These are phyloP conservation scores for Mucuna pruriens DNA, from an alignment of 306 rosid genomes.

Conservation along the genomic window DNA sequence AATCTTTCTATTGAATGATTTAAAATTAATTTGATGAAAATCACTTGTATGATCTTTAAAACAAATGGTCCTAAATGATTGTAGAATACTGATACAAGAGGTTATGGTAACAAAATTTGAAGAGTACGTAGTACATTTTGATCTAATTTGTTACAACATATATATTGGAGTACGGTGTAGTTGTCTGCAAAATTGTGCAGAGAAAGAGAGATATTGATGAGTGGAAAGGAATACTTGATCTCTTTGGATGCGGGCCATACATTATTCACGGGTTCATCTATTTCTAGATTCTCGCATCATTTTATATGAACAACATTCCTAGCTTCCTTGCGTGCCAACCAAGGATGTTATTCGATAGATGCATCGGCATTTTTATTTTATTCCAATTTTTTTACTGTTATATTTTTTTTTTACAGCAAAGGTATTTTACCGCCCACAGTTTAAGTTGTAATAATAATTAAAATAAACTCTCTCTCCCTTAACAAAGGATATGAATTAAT, in stretches of 20 bases:
- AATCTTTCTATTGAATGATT: background rate
- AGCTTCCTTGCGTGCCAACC: background rate
- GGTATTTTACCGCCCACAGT: too few relatives aligned
- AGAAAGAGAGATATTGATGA: conserved; percentile 25
- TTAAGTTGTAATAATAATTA: too few relatives aligned
- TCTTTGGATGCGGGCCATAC: conserved; percentile 67
- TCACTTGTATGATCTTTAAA: background rate
- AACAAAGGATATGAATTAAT: too few relatives aligned
- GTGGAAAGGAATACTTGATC: conserved; percentile 46
- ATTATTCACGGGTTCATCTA: conserved; percentile 72
- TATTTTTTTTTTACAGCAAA: too few relatives aligned
- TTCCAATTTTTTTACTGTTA: background rate
- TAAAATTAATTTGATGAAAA: background rate
- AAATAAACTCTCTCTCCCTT: too few relatives aligned
- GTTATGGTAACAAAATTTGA: too few relatives aligned
- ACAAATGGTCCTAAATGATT: background rate
- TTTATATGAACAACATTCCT: conserved; percentile 17
- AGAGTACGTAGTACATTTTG: too few relatives aligned
- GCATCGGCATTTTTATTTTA: background rate
- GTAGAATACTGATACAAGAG: background rate
- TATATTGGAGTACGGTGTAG: background rate
- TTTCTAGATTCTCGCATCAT: conserved; percentile 57
- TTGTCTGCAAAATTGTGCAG: background rate
- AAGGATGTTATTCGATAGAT: background rate
- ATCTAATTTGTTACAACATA: too few relatives aligned